Evolutionary conservation across 208 protist genomes (phyloP), one percentile per base, ranked within the genome.

Genomic region (Trypanosoma boissoni): DNA sequence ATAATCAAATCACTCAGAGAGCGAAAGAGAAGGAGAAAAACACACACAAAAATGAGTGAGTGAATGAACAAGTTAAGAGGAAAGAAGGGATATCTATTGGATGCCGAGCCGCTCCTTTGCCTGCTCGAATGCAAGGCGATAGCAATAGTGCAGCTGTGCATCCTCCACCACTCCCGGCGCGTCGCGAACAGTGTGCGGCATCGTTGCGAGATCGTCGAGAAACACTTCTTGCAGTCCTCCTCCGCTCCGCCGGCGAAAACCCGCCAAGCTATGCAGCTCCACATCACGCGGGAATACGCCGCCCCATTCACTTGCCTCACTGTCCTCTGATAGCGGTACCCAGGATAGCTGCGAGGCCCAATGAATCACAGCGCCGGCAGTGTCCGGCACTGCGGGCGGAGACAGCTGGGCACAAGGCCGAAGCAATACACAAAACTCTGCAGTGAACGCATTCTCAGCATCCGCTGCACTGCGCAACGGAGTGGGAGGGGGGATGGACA

Each of bases 91-190:
- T n/a, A n/a, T n/a, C n/a, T n/a, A n/a, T n/a, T n/a, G n/a, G n/a
- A n/a, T n/a, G n/a, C 48, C 49, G 48, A 62, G 27, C 7, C 36
- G 53, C 5, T 36, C n/a, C 29, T 28, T 54, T 16, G 56, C 64
- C 6, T 48, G 45, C 32, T 57, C 36, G n/a, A 69, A 41, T 23
- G 55, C 64, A 21, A 63, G 29, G 8, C 53, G 53, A 43, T 58
- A 63, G 21, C 28, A 69, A 23, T 69, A 69, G 20, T 69, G 64
- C 28, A 69, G 12, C 39, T 48, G 32, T 0, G 64, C 55, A 20
- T 69, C 64, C 18, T 69, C 64, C 23, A 49, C 28, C 27, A 63
- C 31, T 9, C 24, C 45, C 24, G 45, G 3, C 21, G 23, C 24
- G 7, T 28, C 24, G 4, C 55, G 36, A 14, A 62, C 58, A n/a